Evolutionary conservation across 78 protist genomes (phyloP), one percentile per base, ranked within the genome.

Genomic region (Guillardia theta): DNA sequence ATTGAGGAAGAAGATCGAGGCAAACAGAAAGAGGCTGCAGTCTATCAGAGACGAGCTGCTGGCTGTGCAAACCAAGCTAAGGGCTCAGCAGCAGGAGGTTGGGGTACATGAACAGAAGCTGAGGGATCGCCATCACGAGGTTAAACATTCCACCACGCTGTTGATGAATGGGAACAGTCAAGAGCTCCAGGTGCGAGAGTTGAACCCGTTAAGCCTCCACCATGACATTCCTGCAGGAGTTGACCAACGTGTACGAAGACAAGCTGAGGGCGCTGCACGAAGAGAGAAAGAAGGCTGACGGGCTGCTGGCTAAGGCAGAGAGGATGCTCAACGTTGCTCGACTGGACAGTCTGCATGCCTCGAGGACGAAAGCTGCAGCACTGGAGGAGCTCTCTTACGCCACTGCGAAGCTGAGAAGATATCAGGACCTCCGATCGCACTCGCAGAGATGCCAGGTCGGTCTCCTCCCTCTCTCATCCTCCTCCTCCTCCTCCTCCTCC

Each of bases 311-410:
- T 15, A 70, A 70, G 83, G 83, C 83, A 15, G 22, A 12, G 41
- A 36, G 83, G 36, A 70, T 70, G 83, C 83, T 70, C 83, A 70
- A 70, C 41, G 36, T 70, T 43, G 83, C 83, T 12, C 83, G 83
- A 36, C n/a, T 70, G 10, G 83, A 70, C 83, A 24, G 41, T 4
- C 41, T 70, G 83, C 83, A 70, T 43, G 83, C 83, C 46, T 1
- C 41, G 46, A 70, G 36, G 41, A 70, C 83, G 36, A 70, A 70
- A 43, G 36, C n/a, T 36, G 9, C 9, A 12, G 83, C 83, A 43
- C 83, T 70, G n/a, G 83, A 70, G 83, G 83, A 70, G 83, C 83
- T 70, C 83, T 36, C n/a, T 36, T 70, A 70, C 83, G 9, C 83
- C 41, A 70, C 83, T 3, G 33, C 9, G 21, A 70, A 70, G 83